Evolutionary conservation across 2,329 filamentous ascomycete genomes (phyloP).

Genomic region (Colletotrichum sp.): DNA sequence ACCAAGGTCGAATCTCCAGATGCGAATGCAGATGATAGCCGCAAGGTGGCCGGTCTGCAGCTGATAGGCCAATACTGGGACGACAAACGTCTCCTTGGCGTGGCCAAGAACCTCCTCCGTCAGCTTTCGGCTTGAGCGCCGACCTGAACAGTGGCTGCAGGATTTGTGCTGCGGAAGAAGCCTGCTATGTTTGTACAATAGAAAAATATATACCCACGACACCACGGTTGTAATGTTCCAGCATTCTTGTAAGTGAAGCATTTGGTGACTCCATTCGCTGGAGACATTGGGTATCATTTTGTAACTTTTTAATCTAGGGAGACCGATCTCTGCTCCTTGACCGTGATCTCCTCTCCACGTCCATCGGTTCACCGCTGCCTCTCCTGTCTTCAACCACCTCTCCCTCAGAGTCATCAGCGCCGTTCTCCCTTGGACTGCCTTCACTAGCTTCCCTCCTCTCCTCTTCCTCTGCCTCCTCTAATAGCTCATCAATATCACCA

Average conservation of each 20-base stretch:
- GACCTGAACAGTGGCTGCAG: not conserved
- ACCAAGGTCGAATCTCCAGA: slow-evolving; percentile 66
- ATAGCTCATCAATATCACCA: slow-evolving; percentile 76
- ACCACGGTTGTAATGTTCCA: not conserved
- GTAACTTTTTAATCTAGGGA: not conserved
- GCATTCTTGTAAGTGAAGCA: not conserved
- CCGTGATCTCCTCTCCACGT: slow-evolving; percentile 33
- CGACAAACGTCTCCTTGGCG: slow-evolving; percentile 66
- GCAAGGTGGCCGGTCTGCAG: slow-evolving; percentile 65
- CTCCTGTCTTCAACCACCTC: slow-evolving; percentile 35
- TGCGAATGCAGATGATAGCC: slow-evolving; percentile 33
- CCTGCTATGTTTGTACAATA: not conserved
- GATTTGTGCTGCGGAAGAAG: not conserved
- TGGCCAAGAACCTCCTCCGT: slow-evolving; percentile 54
- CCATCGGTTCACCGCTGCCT: slow-evolving; percentile 33
- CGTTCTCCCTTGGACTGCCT: slow-evolving; percentile 30
- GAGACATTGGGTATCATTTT: slow-evolving; percentile 8
- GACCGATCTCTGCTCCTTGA: slow-evolving; percentile 14
- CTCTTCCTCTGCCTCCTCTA: slow-evolving; percentile 65
- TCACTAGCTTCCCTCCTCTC: slow-evolving; percentile 28
- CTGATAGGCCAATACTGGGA: slow-evolving; percentile 84
- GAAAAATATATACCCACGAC: slow-evolving; percentile 2
- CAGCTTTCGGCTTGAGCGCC: slow-evolving; percentile 23
- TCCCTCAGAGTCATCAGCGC: slow-evolving; percentile 43
- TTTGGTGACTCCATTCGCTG: not conserved